Conservation (phyloP, 106 monocot species). For the Narthecium ossifragum region DNA sequence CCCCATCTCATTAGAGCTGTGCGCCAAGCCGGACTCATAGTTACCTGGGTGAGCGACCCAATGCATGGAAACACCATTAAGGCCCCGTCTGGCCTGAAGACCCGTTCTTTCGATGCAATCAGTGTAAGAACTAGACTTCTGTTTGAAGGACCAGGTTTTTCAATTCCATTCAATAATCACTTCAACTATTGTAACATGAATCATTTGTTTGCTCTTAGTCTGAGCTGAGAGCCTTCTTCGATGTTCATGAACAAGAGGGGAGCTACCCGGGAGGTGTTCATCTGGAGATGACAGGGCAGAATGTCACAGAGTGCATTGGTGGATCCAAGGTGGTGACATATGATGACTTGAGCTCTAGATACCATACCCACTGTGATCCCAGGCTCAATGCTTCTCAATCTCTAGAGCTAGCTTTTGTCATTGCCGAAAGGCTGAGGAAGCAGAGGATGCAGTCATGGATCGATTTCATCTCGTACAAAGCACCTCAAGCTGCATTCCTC, state of each 20-base stretch:
- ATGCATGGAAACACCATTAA: slow-evolving; percentile 49
- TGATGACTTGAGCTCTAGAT: slow-evolving; percentile 47
- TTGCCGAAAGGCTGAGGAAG: slow-evolving; percentile 51
- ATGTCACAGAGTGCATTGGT: slow-evolving; percentile 62
- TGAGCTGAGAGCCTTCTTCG: slow-evolving; percentile 59
- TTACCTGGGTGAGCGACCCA: slow-evolving; percentile 66
- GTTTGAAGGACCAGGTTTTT: neutral
- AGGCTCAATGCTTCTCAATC: slow-evolving; percentile 64
- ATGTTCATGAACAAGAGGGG: slow-evolving; percentile 57
- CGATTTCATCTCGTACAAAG: neutral
- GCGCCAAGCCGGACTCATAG: slow-evolving; percentile 40
- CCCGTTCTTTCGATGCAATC: slow-evolving; percentile 59
- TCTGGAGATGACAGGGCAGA: slow-evolving; percentile 68
- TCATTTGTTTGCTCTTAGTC: slow-evolving; percentile 16
- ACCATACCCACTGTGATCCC: slow-evolving; percentile 44
- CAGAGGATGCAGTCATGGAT: slow-evolving; percentile 29
- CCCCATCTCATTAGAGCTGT: slow-evolving; percentile 54
- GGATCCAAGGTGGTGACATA: slow-evolving; percentile 49
- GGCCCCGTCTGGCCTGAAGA: slow-evolving; percentile 56
- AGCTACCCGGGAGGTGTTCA: slow-evolving; percentile 61
- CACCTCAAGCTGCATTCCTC: neutral
- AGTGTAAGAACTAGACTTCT: slow-evolving; percentile 23
- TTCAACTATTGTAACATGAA: neutral
- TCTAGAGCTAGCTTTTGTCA: slow-evolving; percentile 49
- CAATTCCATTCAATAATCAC: too few species aligned